Conservation (phyloP, 1,139 yeast species). For the Taphrina confusa region DNA sequence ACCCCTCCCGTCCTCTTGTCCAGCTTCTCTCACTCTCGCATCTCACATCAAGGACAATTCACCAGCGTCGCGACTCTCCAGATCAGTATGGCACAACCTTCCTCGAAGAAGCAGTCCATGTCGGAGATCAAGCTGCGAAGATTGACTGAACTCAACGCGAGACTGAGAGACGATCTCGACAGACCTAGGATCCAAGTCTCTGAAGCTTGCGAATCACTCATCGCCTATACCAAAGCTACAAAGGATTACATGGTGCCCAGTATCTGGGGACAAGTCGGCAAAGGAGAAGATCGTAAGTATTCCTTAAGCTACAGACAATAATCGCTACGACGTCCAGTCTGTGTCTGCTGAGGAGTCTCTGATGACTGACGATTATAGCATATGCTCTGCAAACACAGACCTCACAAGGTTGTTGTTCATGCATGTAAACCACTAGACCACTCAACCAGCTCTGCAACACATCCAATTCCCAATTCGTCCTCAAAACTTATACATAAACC, state of each 20-base stretch:
- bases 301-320: no score
- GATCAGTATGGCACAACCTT: conserved; percentile 15
- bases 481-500: no score
- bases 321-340: background rate
- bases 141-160: conserved; percentile 37
- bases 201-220: conserved; percentile 41
- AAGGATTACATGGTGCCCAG: conserved; percentile 41
- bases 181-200: conserved; percentile 40
- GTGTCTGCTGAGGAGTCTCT: background rate
- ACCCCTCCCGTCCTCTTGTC: conserved; percentile 6
- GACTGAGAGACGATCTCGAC: conserved; percentile 39
- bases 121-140: conserved; percentile 40
- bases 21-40: background rate
- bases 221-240: conserved; percentile 39
- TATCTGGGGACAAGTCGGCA: conserved; percentile 40
- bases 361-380: background rate
- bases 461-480: no score
- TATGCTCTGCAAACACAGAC: conserved; percentile 14
- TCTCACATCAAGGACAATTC: background rate
- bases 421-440: conserved; percentile 11
- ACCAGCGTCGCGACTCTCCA: background rate
- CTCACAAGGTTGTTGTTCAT: conserved; percentile 16
- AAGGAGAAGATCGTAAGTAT: conserved; percentile 38
- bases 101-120: conserved; percentile 38
- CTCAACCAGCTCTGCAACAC: no score